phyloP scores from a whole-genome alignment of 1,284 basidiomycete genomes.

The Apiotrichum mycotoxinovorans region DNA sequence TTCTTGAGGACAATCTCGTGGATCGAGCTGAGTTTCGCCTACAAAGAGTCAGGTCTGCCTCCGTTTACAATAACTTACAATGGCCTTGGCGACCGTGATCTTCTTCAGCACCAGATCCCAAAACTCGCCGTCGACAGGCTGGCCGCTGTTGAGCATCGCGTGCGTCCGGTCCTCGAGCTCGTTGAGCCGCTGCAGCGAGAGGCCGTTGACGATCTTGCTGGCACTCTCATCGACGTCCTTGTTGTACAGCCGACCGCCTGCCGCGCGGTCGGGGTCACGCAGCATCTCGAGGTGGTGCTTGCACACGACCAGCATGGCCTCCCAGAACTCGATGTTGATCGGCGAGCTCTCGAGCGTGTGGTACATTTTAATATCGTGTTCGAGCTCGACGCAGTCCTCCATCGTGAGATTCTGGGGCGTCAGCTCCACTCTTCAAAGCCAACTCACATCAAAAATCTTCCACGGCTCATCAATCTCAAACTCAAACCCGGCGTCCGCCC shows the following conservation, averaged over 20 bases:
- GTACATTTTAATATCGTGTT: conserved; percentile 91
- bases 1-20: conserved; percentile 96
- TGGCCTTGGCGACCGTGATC: conserved; percentile 97
- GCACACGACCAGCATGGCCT: conserved; percentile 95
- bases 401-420: conserved; percentile 72
- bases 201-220: conserved; percentile 39
- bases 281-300: conserved; percentile 84
- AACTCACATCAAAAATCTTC: conserved; percentile 83
- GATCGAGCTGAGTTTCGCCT: conserved; percentile 85
- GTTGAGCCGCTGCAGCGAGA: conserved; percentile 73
- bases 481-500: conserved; percentile 81
- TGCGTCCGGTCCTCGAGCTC: conserved; percentile 82
- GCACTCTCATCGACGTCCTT: conserved; percentile 38
- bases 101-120: conserved; percentile 93
- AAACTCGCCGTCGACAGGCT: conserved; percentile 95
- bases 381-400: conserved; percentile 86
- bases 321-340: conserved; percentile 93
- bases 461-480: conserved; percentile 98
- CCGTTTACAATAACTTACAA: conserved; percentile 56
- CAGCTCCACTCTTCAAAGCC: neutral
- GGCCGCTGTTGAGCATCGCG: conserved; percentile 80
- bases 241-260: conserved; percentile 43
- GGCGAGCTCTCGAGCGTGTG: conserved; percentile 79
- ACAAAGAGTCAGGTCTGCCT: conserved; percentile 13
- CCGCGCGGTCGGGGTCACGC: conserved; percentile 50